These are phyloP conservation scores for Pseudomassariella vexata DNA, from an alignment of 2,329 filamentous ascomycete species.

Conservation along the genomic window DNA sequence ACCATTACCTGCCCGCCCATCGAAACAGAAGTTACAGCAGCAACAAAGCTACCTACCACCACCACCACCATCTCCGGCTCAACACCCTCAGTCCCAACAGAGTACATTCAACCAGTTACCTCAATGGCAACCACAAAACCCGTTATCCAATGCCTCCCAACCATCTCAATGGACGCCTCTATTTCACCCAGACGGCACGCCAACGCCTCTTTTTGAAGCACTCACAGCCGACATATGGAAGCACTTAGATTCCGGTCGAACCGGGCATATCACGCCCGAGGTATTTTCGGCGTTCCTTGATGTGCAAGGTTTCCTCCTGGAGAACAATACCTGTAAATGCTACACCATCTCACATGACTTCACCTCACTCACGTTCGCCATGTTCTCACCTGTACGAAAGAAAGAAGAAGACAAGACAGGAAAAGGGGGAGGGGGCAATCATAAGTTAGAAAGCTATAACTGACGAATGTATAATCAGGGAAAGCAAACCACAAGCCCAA, in stretches of 20 bases:
- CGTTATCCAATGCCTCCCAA: background rate
- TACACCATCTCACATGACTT: background rate
- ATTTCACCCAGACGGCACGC: slow-evolving; percentile 9
- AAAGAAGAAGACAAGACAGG: no score
- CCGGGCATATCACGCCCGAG: slow-evolving; percentile 11
- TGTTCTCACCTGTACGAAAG: no score
- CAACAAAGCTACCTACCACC: slow-evolving; percentile 1
- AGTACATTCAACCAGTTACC: background rate
- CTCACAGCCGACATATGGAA: slow-evolving; percentile 11
- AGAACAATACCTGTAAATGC: slow-evolving; percentile 12
- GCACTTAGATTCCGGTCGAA: slow-evolving; percentile 10
- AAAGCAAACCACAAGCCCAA: slow-evolving; percentile 10
- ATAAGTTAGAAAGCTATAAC: background rate
- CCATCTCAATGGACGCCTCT: slow-evolving; percentile 9
- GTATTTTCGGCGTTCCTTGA: slow-evolving; percentile 12
- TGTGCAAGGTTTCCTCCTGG: slow-evolving; percentile 7
- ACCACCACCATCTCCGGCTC: slow-evolving; percentile 1
- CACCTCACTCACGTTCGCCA: background rate
- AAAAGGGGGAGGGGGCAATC: background rate
- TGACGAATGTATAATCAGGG: slow-evolving; percentile 8
- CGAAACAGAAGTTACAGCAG: background rate
- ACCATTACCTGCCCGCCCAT: slow-evolving; percentile 1
- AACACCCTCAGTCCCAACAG: background rate
- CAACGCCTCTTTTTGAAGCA: slow-evolving; percentile 11
- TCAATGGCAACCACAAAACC: slow-evolving; percentile 1